Evolutionary conservation across 2,329 filamentous ascomycete species (phyloP).

Genomic region (Verticillium nubilum): DNA sequence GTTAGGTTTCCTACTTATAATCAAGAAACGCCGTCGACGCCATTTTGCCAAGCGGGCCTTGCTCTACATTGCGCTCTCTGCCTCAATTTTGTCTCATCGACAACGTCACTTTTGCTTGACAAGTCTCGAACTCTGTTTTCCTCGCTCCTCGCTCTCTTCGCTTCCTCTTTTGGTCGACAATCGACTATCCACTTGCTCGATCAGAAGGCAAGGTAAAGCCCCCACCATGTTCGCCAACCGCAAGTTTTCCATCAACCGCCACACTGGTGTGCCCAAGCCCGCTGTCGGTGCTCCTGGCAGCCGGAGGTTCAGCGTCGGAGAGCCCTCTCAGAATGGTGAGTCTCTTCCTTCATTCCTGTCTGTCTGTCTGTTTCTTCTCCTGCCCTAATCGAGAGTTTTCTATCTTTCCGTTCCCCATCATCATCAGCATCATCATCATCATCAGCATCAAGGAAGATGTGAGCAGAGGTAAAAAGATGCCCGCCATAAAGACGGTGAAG

Average conservation of each 20-base stretch:
- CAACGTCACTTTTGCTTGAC: neutral
- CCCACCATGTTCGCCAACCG: constrained; percentile 47
- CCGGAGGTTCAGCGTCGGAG: constrained; percentile 55
- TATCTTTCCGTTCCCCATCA: too few species aligned
- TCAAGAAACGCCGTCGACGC: neutral
- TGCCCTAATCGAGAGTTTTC: neutral
- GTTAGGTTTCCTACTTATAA: neutral
- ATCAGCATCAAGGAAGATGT: too few species aligned
- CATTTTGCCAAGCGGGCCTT: neutral
- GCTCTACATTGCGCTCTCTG: neutral
- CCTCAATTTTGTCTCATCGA: neutral
- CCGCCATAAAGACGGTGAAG: too few species aligned
- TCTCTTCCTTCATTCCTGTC: constrained; percentile 5
- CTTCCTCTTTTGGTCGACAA: neutral
- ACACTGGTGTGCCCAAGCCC: constrained; percentile 55
- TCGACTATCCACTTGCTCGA: neutral
- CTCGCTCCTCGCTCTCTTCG: neutral
- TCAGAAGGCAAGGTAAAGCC: neutral
- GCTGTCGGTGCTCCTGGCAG: constrained; percentile 14
- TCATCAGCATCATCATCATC: too few species aligned
- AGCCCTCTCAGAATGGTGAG: constrained; percentile 52
- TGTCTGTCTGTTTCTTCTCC: neutral
- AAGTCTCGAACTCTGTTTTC: neutral
- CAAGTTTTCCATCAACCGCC: constrained; percentile 64
- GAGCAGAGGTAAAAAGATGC: too few species aligned